Evolutionary conservation across 257 asterid species (phyloP), one percentile per base, ranked within the genome.

Genomic region (Henckelia pumila): DNA sequence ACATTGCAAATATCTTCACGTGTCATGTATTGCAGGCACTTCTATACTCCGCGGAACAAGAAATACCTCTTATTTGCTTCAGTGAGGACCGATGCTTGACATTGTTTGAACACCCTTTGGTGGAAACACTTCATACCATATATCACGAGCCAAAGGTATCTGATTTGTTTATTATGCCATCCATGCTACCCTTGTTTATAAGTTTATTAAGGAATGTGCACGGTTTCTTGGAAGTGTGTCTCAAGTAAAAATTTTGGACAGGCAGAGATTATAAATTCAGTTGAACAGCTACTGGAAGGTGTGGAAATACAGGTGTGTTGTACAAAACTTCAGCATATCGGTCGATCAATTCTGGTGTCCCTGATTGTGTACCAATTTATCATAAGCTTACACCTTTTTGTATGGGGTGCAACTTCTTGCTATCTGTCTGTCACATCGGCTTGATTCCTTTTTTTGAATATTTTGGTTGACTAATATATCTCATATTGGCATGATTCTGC

Each of bases 141-240:
- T 91, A 91, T 85, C 85, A 85, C 33, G 99, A 94, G 77, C 99
- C 99, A 74, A 88, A 91, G 95, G 99, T 94, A 70, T 70, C 75
- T 23, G 52, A 59, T 65, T 73, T 61, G 32, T 66, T 35, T 21
- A 37, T 30, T 63, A 37, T 55, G 21, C 62, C 57, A 52, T 59
- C 14, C 67, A 33, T 62, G 56, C 66, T 63, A 61, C 50, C n/a
- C 5, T 59, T 35, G 29, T 64, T 24, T 73, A 22, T 55, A 47
- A 70, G 29, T 64, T 24, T 73, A 22, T 55, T 52, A 70, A 37
- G 37, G 63, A 26, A 63, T 71, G 59, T 28, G 55, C 64, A 56
- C 62, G 69, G 37, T 68, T 76, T 56, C 52, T 58, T 73, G 59
- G 70, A 60, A 35, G 24, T 73, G 64, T 49, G 55, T 66, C 32